These are phyloP conservation scores for Acidomyces sp. DNA, from an alignment of 495 filamentous ascomycete genomes.

Conservation along the genomic window DNA sequence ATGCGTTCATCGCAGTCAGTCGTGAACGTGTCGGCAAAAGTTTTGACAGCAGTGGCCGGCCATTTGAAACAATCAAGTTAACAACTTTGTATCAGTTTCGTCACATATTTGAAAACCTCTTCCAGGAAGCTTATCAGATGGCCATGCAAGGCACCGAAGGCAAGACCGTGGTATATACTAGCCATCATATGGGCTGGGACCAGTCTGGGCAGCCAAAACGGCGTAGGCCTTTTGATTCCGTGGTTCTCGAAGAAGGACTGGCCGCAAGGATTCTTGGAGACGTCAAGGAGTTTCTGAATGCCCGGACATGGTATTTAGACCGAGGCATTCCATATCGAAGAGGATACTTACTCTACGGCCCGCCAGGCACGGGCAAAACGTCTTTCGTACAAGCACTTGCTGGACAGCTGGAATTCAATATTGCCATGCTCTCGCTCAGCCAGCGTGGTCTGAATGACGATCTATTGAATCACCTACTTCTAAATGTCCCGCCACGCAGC, in stretches of 20 bases:
- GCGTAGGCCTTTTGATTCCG: constrained; percentile 77
- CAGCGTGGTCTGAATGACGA: constrained; percentile 91
- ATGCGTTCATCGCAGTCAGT: constrained; percentile 73
- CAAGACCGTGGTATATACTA: constrained; percentile 87
- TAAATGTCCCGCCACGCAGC: constrained; percentile 73
- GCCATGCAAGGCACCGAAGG: constrained; percentile 67
- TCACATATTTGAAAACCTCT: constrained; percentile 72
- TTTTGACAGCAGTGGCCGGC: constrained; percentile 62
- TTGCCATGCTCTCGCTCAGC: constrained; percentile 86
- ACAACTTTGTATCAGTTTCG: constrained; percentile 83
- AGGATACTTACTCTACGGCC: constrained; percentile 87
- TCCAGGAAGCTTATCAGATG: constrained; percentile 68
- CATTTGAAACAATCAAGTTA: constrained; percentile 86
- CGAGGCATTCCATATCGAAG: constrained; percentile 89
- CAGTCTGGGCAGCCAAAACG: constrained; percentile 76
- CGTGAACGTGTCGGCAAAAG: constrained; percentile 63
- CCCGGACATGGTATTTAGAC: constrained; percentile 80
- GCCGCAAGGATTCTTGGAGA: constrained; percentile 77
- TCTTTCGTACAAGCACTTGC: constrained; percentile 94
- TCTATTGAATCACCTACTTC: constrained; percentile 72
- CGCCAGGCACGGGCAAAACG: constrained; percentile 88
- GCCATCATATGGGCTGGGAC: constrained; percentile 65
- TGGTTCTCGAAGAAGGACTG: constrained; percentile 73
- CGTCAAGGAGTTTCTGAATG: constrained; percentile 66
- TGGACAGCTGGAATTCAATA: constrained; percentile 82